Base-by-base conservation (phyloP, 2,329 filamentous ascomycete genomes). In the Fusarium foetens region DNA sequence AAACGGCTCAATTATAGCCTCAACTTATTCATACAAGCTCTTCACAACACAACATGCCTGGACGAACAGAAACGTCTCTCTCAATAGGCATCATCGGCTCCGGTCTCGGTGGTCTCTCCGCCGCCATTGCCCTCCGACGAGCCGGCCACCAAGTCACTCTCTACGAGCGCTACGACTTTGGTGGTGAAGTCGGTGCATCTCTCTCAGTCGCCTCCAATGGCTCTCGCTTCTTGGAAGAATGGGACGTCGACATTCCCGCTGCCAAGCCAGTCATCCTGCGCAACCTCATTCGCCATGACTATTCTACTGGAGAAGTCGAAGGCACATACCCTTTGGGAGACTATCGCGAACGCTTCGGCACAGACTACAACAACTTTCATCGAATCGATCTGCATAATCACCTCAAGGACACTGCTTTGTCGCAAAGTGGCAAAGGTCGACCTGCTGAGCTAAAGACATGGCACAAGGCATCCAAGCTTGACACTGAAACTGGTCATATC, bases 171-270 rank as follows among this genome's bases (percentile, higher is more conserved):
- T 82, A 84, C 38, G 87, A 91, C 79, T 91, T 88, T 68, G 88
- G 85, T 3, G 88, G 89, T 16, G 89, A 91, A 77, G 89, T 89
- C 2, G 90, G 90, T 13, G 88, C 88, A 2, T 90, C 88, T 5
- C 83, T 90, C 5, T 88, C 85, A 4, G 90, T 88, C 66, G 89
- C 89, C 6, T 89, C 90, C 5, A 91, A 92, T 55, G 89, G 89
- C 3, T 89, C 89, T 4, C 84, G 86, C 38, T 91, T 88, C 88
- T 79, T 91, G 8, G 84, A 89, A 63, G 87, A 90, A 75, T 92
- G 90, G 90, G 83, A 79, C 89, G 46, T 67, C 8, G 57, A 67
- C 25, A 68, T 68, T 16, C 54, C 63, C 10, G 46, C 64, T 16
- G 65, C 63, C 25, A 60, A 67, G 6, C 65, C 65, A 12, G 63